phyloP scores from a whole-genome alignment of 2,329 filamentous ascomycete genomes.

The Talaromyces sp. region DNA sequence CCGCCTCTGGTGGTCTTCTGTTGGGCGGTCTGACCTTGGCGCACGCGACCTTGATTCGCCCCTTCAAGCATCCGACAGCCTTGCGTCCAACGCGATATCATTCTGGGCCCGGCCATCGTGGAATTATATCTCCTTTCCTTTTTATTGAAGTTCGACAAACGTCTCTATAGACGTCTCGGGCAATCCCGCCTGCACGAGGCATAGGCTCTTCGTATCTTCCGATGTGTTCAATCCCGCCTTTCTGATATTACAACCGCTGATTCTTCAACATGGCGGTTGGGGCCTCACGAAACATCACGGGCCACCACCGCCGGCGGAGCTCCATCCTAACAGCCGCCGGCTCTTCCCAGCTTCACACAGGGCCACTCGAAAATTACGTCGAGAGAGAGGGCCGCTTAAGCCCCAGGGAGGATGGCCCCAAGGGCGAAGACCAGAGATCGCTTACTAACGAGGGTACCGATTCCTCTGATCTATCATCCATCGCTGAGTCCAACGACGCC shows the following conservation, averaged over 20 bases:
- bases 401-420: constrained; percentile 17
- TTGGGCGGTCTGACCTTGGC: neutral
- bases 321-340: constrained; percentile 37
- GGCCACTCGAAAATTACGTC: constrained; percentile 29
- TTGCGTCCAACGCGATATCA: constrained; percentile 2
- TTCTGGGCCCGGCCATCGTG: neutral
- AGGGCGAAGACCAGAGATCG: constrained; percentile 30
- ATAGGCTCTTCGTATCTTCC: neutral
- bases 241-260: neutral
- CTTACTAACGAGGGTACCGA: constrained; percentile 31
- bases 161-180: neutral
- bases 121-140: neutral
- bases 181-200: neutral
- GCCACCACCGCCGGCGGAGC: constrained; percentile 35
- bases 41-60: neutral
- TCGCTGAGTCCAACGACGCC: constrained; percentile 47
- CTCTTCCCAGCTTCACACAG: constrained; percentile 40
- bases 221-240: neutral
- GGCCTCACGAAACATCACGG: constrained; percentile 19
- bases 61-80: constrained; percentile 4
- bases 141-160: neutral
- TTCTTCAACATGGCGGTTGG: constrained; percentile 27
- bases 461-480: constrained; percentile 36
- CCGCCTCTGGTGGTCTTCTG: constrained; percentile 1
- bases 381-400: constrained; percentile 18